Evolutionary conservation across 148 eudicot species (phyloP).

Genomic region (Simmondsia chinensis): DNA sequence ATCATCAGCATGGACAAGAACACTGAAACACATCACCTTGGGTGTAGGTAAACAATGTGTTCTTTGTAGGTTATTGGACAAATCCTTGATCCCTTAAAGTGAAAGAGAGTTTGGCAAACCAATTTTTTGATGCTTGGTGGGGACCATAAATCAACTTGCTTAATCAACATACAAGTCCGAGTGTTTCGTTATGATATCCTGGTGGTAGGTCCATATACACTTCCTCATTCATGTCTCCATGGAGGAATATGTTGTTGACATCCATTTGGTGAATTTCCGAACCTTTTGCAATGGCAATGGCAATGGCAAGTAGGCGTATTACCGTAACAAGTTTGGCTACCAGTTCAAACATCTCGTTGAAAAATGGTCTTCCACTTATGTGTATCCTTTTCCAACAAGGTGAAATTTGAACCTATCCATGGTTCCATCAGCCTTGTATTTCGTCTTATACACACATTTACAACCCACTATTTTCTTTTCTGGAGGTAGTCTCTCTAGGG

Average conservation of each 20-base stretch:
- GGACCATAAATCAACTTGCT: too few species aligned
- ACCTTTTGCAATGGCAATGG: neutral
- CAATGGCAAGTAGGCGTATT: neutral
- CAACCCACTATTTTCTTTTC: neutral
- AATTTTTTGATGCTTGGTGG: neutral
- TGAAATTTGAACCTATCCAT: neutral
- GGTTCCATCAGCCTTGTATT: neutral
- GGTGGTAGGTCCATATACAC: slow-evolving; percentile 9
- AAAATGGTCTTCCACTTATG: neutral
- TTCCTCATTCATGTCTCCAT: neutral
- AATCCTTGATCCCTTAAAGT: neutral
- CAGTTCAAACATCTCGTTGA: neutral
- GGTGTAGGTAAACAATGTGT: neutral
- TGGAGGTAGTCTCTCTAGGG: neutral
- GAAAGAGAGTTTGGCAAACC: neutral
- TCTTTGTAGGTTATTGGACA: neutral
- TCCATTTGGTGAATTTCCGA: slow-evolving; percentile 8
- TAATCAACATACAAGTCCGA: neutral
- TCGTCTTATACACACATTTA: slow-evolving; percentile 1
- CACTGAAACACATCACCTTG: neutral
- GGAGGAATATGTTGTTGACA: neutral
- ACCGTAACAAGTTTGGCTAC: neutral
- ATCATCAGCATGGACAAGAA: slow-evolving; percentile 18
- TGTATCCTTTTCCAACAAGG: neutral
- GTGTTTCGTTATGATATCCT: neutral